phyloP scores from a whole-genome alignment of 2,329 filamentous ascomycete genomes.

The Aspergillus sp. region DNA sequence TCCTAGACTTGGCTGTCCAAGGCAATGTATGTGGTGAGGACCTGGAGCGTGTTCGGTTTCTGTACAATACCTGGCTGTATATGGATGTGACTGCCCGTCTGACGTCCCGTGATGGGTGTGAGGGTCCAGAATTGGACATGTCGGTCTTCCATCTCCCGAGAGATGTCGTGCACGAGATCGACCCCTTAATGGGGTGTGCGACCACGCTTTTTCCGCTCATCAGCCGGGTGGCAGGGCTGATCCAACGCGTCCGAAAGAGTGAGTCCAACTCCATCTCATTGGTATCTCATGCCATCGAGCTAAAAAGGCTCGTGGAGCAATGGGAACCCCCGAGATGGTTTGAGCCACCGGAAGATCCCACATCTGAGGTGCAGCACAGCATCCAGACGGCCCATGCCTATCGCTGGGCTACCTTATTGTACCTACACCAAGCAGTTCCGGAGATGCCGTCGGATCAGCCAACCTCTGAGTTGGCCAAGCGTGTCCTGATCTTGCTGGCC shows the following conservation, averaged over 20 bases:
- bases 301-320: constrained; percentile 52
- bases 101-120: constrained; percentile 53
- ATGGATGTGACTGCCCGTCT: constrained; percentile 65
- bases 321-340: constrained; percentile 55
- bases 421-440: constrained; percentile 60
- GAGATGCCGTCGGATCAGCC: constrained; percentile 53
- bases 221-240: constrained; percentile 56
- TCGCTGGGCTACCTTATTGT: constrained; percentile 57
- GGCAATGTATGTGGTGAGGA: constrained; percentile 38
- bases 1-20: constrained; percentile 40
- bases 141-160: constrained; percentile 35
- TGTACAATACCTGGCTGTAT: constrained; percentile 65
- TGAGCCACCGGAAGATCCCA: constrained; percentile 56
- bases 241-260: constrained; percentile 52
- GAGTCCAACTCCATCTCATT: constrained; percentile 52
- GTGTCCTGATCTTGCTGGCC: constrained; percentile 53
- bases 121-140: constrained; percentile 39
- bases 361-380: constrained; percentile 54
- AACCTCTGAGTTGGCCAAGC: constrained; percentile 52
- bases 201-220: constrained; percentile 61
- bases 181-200: constrained; percentile 64
- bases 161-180: constrained; percentile 49
- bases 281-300: constrained; percentile 53
- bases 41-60: constrained; percentile 52
- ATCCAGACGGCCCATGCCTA: constrained; percentile 60